Evolutionary conservation across 2,329 filamentous ascomycete genomes (phyloP).

Genomic region (Trichoderma atrobrunneum): DNA sequence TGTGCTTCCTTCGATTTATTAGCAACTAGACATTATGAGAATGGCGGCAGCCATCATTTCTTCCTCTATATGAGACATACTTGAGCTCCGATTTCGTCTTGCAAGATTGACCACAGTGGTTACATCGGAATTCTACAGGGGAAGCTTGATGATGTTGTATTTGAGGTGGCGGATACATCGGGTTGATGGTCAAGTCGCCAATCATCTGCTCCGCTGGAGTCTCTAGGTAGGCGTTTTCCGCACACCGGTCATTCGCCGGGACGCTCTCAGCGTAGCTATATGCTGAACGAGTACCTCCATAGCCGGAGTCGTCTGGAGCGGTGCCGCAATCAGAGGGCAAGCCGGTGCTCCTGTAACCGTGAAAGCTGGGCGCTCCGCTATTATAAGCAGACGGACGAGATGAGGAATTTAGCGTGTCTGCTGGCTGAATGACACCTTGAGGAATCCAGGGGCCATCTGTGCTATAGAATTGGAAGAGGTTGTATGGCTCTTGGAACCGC

Average conservation of each 20-base stretch:
- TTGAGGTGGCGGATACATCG: neutral
- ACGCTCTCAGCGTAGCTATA: slow-evolving; percentile 42
- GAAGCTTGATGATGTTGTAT: neutral
- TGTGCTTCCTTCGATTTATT: slow-evolving; percentile 63
- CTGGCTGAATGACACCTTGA: slow-evolving; percentile 20
- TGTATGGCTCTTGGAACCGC: slow-evolving; percentile 22
- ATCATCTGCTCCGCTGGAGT: slow-evolving; percentile 35
- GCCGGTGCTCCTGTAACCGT: slow-evolving; percentile 27
- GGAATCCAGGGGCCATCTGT: slow-evolving; percentile 45
- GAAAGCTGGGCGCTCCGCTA: slow-evolving; percentile 18
- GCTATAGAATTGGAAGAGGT: slow-evolving; percentile 36
- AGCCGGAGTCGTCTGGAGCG: slow-evolving; percentile 45
- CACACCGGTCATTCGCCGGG: slow-evolving; percentile 42
- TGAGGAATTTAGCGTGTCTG: slow-evolving; percentile 18
- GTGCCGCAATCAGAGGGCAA: slow-evolving; percentile 42
- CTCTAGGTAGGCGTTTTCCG: slow-evolving; percentile 32
- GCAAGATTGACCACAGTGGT: slow-evolving; percentile 39
- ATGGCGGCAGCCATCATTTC: too few species aligned
- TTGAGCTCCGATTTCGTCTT: slow-evolving; percentile 56
- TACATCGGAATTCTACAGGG: slow-evolving; percentile 33
- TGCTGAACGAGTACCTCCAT: slow-evolving; percentile 41
- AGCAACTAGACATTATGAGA: slow-evolving; percentile 16
- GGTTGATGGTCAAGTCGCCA: slow-evolving; percentile 29
- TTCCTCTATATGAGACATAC: slow-evolving; percentile 36
- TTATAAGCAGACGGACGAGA: slow-evolving; percentile 17